phyloP scores from a whole-genome alignment of 305 asterid species.

The Caryopteris hybrid region DNA sequence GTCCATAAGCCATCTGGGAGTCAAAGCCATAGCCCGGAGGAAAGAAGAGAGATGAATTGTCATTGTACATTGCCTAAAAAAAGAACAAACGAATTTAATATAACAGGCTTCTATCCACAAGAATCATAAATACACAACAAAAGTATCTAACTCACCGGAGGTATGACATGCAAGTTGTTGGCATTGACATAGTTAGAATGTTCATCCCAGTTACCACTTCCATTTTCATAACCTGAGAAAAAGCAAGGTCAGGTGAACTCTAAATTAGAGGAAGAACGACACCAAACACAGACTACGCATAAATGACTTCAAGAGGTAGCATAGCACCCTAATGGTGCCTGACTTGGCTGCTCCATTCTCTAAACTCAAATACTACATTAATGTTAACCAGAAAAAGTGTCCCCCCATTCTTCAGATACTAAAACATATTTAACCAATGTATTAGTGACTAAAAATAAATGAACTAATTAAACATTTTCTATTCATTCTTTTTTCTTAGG shows the following conservation, averaged over 20 bases:
- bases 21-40: slow-evolving; percentile 90
- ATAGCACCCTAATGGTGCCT: not conserved
- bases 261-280: not conserved
- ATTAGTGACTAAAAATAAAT: not conserved
- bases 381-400: not conserved
- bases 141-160: slow-evolving; percentile 59
- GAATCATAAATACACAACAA: slow-evolving; percentile 16
- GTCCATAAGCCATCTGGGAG: slow-evolving; percentile 92
- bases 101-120: slow-evolving; percentile 2
- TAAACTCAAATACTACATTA: not conserved
- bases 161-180: slow-evolving; percentile 78
- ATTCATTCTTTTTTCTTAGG: not conserved
- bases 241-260: slow-evolving; percentile 18
- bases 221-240: slow-evolving; percentile 70
- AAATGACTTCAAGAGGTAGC: not conserved
- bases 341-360: not conserved
- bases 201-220: slow-evolving; percentile 73
- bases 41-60: slow-evolving; percentile 60
- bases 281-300: not conserved
- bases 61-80: slow-evolving; percentile 89
- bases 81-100: slow-evolving; percentile 20
- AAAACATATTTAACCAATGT: not conserved
- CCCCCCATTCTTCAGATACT: not conserved
- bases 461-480: not conserved
- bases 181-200: slow-evolving; percentile 73